phyloP scores from a whole-genome alignment of 257 asterid species.

The Prunella vulgaris region DNA sequence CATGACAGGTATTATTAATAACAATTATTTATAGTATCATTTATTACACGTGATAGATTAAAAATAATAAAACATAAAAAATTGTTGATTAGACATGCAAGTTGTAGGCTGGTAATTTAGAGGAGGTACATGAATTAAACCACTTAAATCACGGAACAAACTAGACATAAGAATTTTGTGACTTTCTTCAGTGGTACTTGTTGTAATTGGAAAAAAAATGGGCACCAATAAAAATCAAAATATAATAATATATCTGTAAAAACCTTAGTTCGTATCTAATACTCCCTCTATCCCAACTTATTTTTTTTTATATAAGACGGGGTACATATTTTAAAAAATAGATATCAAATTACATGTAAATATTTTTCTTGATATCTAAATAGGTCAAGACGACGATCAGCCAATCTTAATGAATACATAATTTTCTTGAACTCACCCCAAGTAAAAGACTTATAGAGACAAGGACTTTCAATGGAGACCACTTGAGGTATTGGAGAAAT shows the following conservation, averaged over 20 bases:
- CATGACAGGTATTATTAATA: too few species aligned
- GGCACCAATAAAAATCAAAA: not conserved
- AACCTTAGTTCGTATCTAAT: too few species aligned
- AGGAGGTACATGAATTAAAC: too few species aligned
- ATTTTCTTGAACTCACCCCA: slow-evolving; percentile 66
- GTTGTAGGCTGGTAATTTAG: too few species aligned
- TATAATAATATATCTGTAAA: too few species aligned
- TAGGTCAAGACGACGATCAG: slow-evolving; percentile 51
- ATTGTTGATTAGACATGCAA: too few species aligned
- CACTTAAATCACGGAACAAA: not conserved
- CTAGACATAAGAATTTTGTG: not conserved
- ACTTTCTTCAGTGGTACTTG: not conserved
- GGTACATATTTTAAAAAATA: too few species aligned
- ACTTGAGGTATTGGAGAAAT: slow-evolving; percentile 34
- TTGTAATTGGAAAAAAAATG: not conserved
- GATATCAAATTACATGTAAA: not conserved
- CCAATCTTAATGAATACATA: slow-evolving; percentile 43
- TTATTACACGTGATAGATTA: too few species aligned
- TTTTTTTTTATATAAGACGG: too few species aligned
- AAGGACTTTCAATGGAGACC: slow-evolving; percentile 10
- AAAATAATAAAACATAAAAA: too few species aligned
- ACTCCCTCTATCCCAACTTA: too few species aligned
- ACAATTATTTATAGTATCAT: too few species aligned
- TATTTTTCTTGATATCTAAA: slow-evolving; percentile 24
- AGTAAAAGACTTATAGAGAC: slow-evolving; percentile 48